Evolutionary conservation across 805 yeast genomes (phyloP).

Genomic region (Metschnikowia proteae): DNA sequence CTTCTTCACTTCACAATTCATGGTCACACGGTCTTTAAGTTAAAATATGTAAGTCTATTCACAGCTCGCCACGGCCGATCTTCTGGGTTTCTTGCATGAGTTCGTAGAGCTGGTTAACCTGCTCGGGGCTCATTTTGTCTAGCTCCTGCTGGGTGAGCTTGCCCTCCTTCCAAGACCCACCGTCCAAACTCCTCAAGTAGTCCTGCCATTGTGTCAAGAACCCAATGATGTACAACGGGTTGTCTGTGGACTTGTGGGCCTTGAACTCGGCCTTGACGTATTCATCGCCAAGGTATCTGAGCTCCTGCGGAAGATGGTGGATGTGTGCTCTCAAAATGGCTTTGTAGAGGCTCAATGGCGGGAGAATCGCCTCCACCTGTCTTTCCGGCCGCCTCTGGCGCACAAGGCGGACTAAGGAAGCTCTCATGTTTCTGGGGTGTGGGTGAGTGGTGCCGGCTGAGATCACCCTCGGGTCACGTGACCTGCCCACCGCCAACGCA

Average conservation of each 20-base stretch:
- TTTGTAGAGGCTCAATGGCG: conserved; percentile 77
- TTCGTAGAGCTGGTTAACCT: conserved; percentile 74
- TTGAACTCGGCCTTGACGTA: conserved; percentile 89
- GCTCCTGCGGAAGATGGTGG: conserved; percentile 58
- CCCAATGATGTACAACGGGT: conserved; percentile 92
- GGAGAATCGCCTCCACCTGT: conserved; percentile 51
- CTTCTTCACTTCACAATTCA: background rate
- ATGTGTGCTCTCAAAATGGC: conserved; percentile 78
- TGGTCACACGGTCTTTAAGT: background rate
- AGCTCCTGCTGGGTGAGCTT: conserved; percentile 59
- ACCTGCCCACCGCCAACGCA: background rate
- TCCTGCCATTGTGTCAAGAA: conserved; percentile 95
- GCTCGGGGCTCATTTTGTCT: conserved; percentile 87
- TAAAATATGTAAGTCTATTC: background rate
- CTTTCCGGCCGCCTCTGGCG: conserved; percentile 42
- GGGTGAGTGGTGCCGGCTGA: background rate
- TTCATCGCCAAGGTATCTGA: conserved; percentile 79
- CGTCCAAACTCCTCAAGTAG: conserved; percentile 56
- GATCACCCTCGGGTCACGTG: background rate
- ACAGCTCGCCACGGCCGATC: conserved; percentile 16
- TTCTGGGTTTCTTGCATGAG: conserved; percentile 68
- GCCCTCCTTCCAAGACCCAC: conserved; percentile 39
- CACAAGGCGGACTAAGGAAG: conserved; percentile 32
- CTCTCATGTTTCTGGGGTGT: conserved; percentile 27
- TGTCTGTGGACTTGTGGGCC: conserved; percentile 75